Evolutionary conservation across 1,139 yeast genomes (phyloP), one percentile per base, ranked within the genome.

Genomic region (Suhomyces yuchorum): DNA sequence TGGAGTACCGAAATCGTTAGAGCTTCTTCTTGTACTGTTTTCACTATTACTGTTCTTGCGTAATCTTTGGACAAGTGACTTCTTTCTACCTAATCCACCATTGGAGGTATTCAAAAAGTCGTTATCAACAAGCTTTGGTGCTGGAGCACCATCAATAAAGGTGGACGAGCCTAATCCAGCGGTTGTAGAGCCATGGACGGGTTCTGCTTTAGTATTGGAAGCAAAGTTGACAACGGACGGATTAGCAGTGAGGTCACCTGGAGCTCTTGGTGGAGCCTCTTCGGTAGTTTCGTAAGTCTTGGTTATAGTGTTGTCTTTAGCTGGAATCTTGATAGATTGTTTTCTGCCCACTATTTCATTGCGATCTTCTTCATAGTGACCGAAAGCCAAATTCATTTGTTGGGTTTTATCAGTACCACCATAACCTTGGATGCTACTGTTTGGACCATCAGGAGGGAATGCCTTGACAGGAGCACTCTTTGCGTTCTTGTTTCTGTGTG

Each of bases 121-220:
- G 30, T 71, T 72, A 2, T 37, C 42, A 8, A n/a, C 37, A 14
- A 20, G 14, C 70, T 60, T 65, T 24, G 96, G 85, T 3, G 97
- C 99, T 15, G 98, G 98, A 0, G 98, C 95, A 33, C 99, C 99
- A 65, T 93, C 98, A 55, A 93, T 67, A 64, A 93, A 93, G 0
- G 99, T 93, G 2, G 96, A 80, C 2, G 95, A 81, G 3, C 99
- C 99, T 44, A 93, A 77, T 1, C 99, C 99, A 48, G 86, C 78
- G 0, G 97, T 87, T 2, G 86, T 76, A 42, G 81, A 81, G 15
- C 98, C 99, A 65, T 92, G 97, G 15, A 92, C 81, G 23, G 88
- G 89, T 40, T 77, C 78, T 9, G 89, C 80, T 62, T 84, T 86
- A 37, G 71, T 70, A 46, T 81, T 80, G 2, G 96, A 79, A 65